Evolutionary conservation across 176 grass and related monocot species (phyloP), one percentile per base, ranked within the genome.

Genomic region (Cymbopogon citratus): DNA sequence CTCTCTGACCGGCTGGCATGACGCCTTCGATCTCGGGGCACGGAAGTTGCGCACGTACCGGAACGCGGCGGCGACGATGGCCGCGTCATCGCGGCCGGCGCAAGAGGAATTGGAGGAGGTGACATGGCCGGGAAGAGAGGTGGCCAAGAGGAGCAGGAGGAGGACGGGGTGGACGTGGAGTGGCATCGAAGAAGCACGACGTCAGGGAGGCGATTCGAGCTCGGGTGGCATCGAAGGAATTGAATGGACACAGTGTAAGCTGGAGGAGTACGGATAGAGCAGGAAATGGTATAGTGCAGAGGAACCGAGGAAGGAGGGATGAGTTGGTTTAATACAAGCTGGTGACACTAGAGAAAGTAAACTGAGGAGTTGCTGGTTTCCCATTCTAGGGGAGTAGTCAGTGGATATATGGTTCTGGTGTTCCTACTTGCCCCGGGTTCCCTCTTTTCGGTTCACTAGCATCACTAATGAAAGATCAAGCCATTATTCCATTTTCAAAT

Each of bases 41-140:
- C 11, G 74, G 84, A 95, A 95, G 52, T 82, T 88, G 51, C 69
- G 77, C 79, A 98, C 92, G 75, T 82, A 36, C 6, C 68, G 72
- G 88, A 98, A 95, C 81, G 92, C 92, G 15, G 86, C 86, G 56
- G 89, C 85, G 63, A 98, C 64, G 85, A 61, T 7, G 71, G 59
- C 69, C 12, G 84, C 63, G 84, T 98, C 95, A 71, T 82, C 77
- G 34, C 33, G 52, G 63, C 82, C 78, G 44, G 56, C 9, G 77
- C 85, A 95, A 6, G 85, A 82, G 1, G 81, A 72, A 9, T 44
- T 71, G n/a, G n/a, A 33, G 31, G 31, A 33, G 31, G 3, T 33
- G 60, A 19, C 71, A 2, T 49, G 12, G 65, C 9, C n/a, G 24
- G 84, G 77, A 49, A 63, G 14, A 7, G 59, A 59, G 46, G 63